Conservation (phyloP, 2,329 filamentous ascomycete genomes). For the Hypoxylon sp. region DNA sequence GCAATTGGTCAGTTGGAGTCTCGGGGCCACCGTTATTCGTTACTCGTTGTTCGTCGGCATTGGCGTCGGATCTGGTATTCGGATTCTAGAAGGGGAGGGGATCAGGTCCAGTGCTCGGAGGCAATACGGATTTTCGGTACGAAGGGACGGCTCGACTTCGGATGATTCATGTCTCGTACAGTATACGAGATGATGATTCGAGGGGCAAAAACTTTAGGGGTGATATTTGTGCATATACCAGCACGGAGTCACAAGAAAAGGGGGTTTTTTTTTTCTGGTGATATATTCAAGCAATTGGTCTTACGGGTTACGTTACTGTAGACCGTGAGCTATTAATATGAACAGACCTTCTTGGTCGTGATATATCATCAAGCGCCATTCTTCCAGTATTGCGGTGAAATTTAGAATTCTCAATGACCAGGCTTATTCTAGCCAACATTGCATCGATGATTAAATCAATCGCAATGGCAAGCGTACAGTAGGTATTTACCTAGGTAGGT, state of each 20-base stretch:
- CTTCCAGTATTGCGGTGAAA: neutral
- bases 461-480: no score
- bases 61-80: conserved; percentile 40
- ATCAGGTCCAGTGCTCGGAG: conserved; percentile 45
- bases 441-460: no score
- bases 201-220: conserved; percentile 4
- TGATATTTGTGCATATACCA: conserved; percentile 19
- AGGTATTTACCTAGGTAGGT: no score
- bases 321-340: conserved; percentile 47
- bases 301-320: conserved; percentile 23
- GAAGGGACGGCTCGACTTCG: conserved; percentile 33
- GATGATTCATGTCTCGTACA: conserved; percentile 27
- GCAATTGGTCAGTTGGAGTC: conserved; percentile 30
- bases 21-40: conserved; percentile 35
- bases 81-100: conserved; percentile 44
- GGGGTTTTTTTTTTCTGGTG: conserved; percentile 45
- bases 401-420: neutral
- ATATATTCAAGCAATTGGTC: conserved; percentile 46
- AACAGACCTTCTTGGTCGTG: conserved; percentile 45
- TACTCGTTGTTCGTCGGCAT: conserved; percentile 29
- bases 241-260: conserved; percentile 32
- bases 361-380: conserved; percentile 46
- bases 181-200: conserved; percentile 36
- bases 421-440: neutral
- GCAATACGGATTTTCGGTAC: conserved; percentile 35